Conservation (phyloP, 2,329 filamentous ascomycete genomes). For the Fusarium graminum region DNA sequence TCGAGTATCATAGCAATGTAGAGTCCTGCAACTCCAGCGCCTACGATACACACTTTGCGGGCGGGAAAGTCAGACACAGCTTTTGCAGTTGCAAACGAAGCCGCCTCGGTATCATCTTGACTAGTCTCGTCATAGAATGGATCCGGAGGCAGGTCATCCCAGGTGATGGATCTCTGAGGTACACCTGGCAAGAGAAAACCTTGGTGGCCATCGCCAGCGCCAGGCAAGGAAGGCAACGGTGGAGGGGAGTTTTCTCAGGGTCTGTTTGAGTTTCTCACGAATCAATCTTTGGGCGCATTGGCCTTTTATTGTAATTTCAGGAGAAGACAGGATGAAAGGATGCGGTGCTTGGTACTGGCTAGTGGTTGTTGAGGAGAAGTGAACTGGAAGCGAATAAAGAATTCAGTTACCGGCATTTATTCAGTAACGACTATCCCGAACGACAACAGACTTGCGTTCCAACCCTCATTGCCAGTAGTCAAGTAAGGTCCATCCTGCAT, state of each 20-base stretch:
- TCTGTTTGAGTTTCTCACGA: neutral
- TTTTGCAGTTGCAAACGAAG: neutral
- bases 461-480: no score
- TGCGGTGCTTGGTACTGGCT: neutral
- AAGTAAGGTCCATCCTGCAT: neutral
- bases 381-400: no score
- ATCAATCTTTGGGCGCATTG: neutral
- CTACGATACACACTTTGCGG: neutral
- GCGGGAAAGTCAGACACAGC: neutral
- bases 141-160: neutral
- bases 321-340: neutral
- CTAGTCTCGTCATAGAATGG: neutral
- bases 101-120: neutral
- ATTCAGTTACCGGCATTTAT: neutral
- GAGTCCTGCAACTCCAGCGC: neutral
- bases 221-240: neutral
- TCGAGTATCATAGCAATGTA: neutral
- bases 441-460: neutral
- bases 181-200: neutral
- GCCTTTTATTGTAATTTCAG: neutral
- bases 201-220: neutral
- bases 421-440: neutral
- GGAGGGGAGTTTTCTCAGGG: neutral
- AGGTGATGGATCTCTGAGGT: neutral
- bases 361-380: neutral